Evolutionary conservation across 148 eudicot species (phyloP), one percentile per base, ranked within the genome.

Genomic region (Chenopodium album): DNA sequence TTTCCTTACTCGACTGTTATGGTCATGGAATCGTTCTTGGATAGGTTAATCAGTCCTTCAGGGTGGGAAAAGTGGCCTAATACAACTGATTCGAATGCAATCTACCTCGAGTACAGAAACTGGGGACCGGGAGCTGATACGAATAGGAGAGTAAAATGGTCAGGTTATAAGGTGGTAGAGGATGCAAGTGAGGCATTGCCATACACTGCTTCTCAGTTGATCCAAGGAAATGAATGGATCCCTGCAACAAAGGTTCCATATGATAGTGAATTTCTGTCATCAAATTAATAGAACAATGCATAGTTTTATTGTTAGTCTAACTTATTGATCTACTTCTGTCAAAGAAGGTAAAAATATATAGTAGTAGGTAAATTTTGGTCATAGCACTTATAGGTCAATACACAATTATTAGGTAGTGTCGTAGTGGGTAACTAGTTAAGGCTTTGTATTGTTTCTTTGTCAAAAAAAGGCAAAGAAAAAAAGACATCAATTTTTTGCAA

Each of bases 61-160:
- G 98, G 95, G 22, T 94, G 92, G 91, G 80, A 85, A 69, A 91
- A 87, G 50, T 90, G 95, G 95, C 29, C 76, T 7, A 88, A 90
- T 17, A 81, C 78, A 16, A 87, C 85, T 37, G 91, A 88, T 0
- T 81, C 85, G 16, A 72, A 77, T 9, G 92, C 91, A 1, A 84
- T 80, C 22, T 92, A 88, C 52, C 87, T 90, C 4, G 98, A 94
- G 88, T 91, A 83, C 65, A 84, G 47, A 81, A 94, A 94, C 79
- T 77, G 87, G 44, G 98, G 98, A 1, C 88, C 91, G 3, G 95
- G 95, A 44, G 86, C 94, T 9, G 87, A 90, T 76, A 92, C 94
- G 0, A 89, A 84, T 2, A 84, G 71, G 13, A 83, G 98, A 64
- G 94, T 94, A 44, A 85, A 79, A 4, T 94, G 98, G 98, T 82